Conservation (phyloP, 208 protist species). For the Leptomonas pyrrhocoris region DNA sequence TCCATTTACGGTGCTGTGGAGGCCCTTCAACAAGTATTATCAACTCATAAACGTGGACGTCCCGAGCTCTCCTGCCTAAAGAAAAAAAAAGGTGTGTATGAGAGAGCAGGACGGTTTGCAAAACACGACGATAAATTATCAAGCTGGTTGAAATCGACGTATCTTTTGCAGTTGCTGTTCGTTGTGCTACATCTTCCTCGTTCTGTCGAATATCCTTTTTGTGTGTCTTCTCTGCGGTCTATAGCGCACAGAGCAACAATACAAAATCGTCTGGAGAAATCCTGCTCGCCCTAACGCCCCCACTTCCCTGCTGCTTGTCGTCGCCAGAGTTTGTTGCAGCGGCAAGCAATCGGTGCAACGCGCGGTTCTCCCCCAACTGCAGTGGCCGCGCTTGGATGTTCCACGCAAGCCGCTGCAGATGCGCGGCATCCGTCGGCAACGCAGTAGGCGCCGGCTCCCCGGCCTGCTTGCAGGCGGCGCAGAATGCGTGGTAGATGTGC, state of each 20-base stretch:
- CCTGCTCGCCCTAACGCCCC: background rate
- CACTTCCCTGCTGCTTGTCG: background rate
- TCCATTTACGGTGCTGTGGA: too few relatives aligned
- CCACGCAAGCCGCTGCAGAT: conserved; percentile 26
- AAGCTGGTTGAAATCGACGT: too few relatives aligned
- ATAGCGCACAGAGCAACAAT: conserved; percentile 13
- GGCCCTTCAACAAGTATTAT: too few relatives aligned
- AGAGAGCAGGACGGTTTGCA: too few relatives aligned
- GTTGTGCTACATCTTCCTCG: too few relatives aligned
- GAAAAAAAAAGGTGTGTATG: too few relatives aligned
- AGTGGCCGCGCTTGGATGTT: conserved; percentile 5
- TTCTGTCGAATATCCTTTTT: too few relatives aligned
- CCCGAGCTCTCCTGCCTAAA: too few relatives aligned
- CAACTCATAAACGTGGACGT: too few relatives aligned
- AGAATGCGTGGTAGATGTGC: conserved; percentile 19
- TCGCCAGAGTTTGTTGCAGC: background rate
- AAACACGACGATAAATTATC: too few relatives aligned
- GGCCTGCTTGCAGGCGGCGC: background rate
- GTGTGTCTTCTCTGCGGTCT: background rate
- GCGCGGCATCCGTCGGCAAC: conserved; percentile 23
- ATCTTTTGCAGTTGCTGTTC: too few relatives aligned
- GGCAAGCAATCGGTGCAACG: conserved; percentile 14
- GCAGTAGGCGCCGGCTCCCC: conserved; percentile 17
- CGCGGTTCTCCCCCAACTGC: conserved; percentile 11
- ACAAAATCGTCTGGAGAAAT: conserved; percentile 23